Conservation (phyloP, 2,329 filamentous ascomycete genomes). For the Endoconidiophora laricicola region DNA sequence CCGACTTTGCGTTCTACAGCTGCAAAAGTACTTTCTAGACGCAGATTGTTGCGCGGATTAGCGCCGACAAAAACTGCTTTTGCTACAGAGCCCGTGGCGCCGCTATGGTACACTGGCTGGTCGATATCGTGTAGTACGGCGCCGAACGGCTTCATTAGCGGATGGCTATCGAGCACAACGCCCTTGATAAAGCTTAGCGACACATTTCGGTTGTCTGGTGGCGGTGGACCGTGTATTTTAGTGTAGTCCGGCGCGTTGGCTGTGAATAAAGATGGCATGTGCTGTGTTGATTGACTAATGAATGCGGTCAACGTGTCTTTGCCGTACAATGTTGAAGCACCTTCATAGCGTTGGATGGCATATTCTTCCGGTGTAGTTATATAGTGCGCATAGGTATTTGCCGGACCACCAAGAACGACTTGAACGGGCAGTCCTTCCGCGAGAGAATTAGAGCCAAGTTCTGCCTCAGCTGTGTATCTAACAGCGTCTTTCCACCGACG, state of each 20-base stretch:
- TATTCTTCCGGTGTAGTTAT: constrained; percentile 55
- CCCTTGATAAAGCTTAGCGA: constrained; percentile 66
- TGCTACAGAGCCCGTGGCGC: constrained; percentile 33
- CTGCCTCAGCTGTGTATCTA: constrained; percentile 20
- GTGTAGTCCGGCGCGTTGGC: constrained; percentile 20
- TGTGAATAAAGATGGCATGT: constrained; percentile 24
- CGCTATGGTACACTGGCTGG: constrained; percentile 35
- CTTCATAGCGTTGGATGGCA: constrained; percentile 72
- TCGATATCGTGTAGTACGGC: constrained; percentile 39
- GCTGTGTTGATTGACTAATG: constrained; percentile 67
- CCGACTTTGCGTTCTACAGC: constrained; percentile 49
- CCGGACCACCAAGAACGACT: constrained; percentile 33
- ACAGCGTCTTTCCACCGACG: constrained; percentile 69
- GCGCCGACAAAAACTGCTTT: constrained; percentile 63
- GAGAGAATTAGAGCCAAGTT: constrained; percentile 45
- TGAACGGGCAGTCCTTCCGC: neutral
- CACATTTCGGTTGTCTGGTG: constrained; percentile 62
- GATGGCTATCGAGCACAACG: constrained; percentile 57
- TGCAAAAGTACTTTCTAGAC: constrained; percentile 60
- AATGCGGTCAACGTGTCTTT: constrained; percentile 70
- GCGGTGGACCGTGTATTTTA: constrained; percentile 34
- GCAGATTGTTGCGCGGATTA: constrained; percentile 78
- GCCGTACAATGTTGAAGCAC: constrained; percentile 81
- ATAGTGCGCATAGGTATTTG: constrained; percentile 53
- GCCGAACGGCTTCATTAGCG: constrained; percentile 53